phyloP scores from a whole-genome alignment of 176 grass and related monocot species.

The Aegilops longissima region DNA sequence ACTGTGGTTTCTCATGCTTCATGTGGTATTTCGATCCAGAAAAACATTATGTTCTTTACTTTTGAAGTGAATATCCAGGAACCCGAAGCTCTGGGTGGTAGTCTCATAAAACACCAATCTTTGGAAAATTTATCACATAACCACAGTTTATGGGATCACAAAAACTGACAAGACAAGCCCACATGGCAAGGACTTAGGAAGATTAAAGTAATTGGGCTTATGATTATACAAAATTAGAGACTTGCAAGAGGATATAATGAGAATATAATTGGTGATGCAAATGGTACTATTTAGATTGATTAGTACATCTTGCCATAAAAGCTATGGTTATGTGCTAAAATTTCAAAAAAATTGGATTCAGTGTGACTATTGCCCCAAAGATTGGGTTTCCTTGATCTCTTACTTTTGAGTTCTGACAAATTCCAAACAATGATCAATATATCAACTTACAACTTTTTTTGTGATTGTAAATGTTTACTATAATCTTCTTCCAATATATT shows the following conservation, averaged over 20 bases:
- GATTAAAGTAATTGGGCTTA: neutral
- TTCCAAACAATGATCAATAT: neutral
- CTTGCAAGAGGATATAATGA: neutral
- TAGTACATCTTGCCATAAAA: neutral
- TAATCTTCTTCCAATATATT: neutral
- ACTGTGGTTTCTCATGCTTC: neutral
- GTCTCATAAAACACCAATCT: neutral
- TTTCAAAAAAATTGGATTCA: neutral
- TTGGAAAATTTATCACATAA: neutral
- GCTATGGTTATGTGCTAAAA: neutral
- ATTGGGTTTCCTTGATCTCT: neutral
- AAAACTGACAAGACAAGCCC: neutral
- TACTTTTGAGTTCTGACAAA: neutral
- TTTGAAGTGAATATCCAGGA: neutral
- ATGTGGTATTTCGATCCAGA: neutral
- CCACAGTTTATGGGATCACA: neutral
- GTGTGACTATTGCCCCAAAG: neutral
- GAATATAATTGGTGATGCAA: neutral
- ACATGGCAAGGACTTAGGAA: neutral
- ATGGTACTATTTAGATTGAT: neutral
- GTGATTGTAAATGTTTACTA: neutral
- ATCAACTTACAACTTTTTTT: neutral
- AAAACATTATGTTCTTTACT: neutral
- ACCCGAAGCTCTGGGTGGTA: neutral
- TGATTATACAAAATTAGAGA: neutral